These are phyloP conservation scores for Colletotrichum liriopes DNA, from an alignment of 2,329 filamentous ascomycete genomes.

Conservation along the genomic window DNA sequence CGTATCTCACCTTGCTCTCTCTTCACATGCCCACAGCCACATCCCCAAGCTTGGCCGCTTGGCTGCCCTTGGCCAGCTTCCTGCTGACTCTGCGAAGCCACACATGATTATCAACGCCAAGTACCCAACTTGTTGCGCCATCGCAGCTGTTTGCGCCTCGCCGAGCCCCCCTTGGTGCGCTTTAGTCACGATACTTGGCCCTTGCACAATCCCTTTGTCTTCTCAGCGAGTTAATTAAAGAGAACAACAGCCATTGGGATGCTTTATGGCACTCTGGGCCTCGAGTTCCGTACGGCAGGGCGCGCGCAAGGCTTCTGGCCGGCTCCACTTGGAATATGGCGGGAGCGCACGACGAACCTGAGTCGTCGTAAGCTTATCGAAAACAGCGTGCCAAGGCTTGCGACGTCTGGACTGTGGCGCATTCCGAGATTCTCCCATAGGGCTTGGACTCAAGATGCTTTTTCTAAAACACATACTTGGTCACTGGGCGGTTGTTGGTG, in stretches of 20 bases:
- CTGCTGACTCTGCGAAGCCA: conserved; percentile 36
- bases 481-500: not conserved
- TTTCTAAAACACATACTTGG: not conserved
- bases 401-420: not conserved
- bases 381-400: not conserved
- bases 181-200: not conserved
- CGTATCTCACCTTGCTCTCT: not conserved
- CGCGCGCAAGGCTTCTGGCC: not conserved
- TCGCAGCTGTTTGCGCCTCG: conserved; percentile 6
- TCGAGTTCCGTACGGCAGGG: not conserved
- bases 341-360: not conserved
- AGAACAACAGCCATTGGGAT: not conserved
- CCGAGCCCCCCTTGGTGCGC: not conserved
- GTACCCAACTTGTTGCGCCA: conserved; percentile 22
- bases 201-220: conserved; percentile 3
- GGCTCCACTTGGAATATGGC: conserved; percentile 1
- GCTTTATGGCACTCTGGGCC: not conserved
- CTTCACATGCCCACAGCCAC: conserved; percentile 41
- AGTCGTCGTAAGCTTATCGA: not conserved
- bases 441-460: too few species aligned
- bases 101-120: conserved; percentile 37
- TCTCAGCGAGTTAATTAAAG: too few species aligned
- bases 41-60: not conserved
- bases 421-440: not conserved
- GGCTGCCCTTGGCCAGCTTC: not conserved